Evolutionary conservation across 2,329 filamentous ascomycete species (phyloP), one percentile per base, ranked within the genome.

Genomic region (Simplicillium aogashimaense): DNA sequence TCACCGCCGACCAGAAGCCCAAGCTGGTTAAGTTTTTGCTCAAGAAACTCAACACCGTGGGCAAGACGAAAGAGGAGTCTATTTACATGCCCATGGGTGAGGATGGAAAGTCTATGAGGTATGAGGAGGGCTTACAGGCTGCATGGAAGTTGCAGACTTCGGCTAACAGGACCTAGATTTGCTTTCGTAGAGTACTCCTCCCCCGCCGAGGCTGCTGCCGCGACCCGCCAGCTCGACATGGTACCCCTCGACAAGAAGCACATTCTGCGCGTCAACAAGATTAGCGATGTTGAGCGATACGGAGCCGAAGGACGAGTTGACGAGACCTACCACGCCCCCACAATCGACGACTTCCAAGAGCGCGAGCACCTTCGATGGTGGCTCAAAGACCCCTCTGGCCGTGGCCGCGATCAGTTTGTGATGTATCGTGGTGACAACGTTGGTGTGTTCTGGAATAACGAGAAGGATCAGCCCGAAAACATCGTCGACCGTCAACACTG

Each of bases 391-490:
- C 72, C 82, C 43, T 70, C 70, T 41, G 78, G 73, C 40, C 87
- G 87, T 50, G 87, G 87, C 50, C 81, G 92, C 46, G 92, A 98
- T 60, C 90, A 98, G 69, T 92, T 97, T 54, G 86, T 86, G 60
- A 88, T 97, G 78, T 95, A 85, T 72, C 82, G 86, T 39, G 85
- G 82, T 51, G 92, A 98, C 39, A 83, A 82, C 47, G 92, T 98
- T 30, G 89, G 88, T 44, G 84, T 98, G 6, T 95, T 85, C 73
- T 98, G 90, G 90, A 97, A 97, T 70, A 94, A 94, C 72, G 92
- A 94, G 67, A 90, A 84, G 65, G 89, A 95, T 45, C 65, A 74
- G 16, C 88, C 90, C 4, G 92, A 98, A 63, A 79, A 77, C 47
- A 77, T 95, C 30, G 86, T 98, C 43, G 90, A 97, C 57, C 83